These are phyloP conservation scores for Lactarius psammicola DNA, from an alignment of 768 basidiomycete species.

Conservation along the genomic window DNA sequence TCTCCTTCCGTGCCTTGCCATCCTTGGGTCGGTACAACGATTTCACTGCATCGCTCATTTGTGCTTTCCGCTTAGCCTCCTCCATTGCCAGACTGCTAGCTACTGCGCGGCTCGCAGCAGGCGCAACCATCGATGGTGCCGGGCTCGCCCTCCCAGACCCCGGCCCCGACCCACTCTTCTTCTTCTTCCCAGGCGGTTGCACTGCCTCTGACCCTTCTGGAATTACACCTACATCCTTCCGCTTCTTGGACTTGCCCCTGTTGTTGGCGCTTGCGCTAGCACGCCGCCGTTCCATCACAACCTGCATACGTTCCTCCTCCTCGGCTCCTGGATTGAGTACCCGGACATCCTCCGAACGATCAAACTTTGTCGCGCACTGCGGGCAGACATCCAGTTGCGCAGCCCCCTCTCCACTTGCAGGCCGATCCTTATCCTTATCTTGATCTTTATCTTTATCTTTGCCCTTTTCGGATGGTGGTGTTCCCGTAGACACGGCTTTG, in stretches of 20 bases:
- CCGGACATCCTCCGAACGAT: constrained; percentile 52
- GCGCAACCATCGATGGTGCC: constrained; percentile 47
- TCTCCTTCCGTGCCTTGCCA: constrained; percentile 64
- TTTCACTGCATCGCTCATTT: constrained; percentile 85
- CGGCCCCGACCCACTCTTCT: neutral
- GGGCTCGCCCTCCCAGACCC: constrained; percentile 26
- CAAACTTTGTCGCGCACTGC: constrained; percentile 72
- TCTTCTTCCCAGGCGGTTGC: constrained; percentile 33
- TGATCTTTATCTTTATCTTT: constrained; percentile 35
- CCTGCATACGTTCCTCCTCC: constrained; percentile 59
- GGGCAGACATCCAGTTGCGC: constrained; percentile 63
- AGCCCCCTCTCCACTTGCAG: constrained; percentile 23
- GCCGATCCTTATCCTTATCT: constrained; percentile 33
- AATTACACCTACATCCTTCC: constrained; percentile 44
- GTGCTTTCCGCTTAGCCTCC: constrained; percentile 78
- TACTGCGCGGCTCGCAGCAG: constrained; percentile 61
- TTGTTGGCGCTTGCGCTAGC: constrained; percentile 54
- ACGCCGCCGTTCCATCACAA: constrained; percentile 55
- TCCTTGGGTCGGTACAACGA: constrained; percentile 68
- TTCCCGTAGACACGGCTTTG: constrained; percentile 54
- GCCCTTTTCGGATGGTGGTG: constrained; percentile 35
- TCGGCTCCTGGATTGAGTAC: constrained; percentile 67
- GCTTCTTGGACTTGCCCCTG: constrained; percentile 58
- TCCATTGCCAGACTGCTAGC: constrained; percentile 71
- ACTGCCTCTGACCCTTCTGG: constrained; percentile 38